Evolutionary conservation across 352 stramenopile species (phyloP).

Genomic region (Elongisporangium anandrum): DNA sequence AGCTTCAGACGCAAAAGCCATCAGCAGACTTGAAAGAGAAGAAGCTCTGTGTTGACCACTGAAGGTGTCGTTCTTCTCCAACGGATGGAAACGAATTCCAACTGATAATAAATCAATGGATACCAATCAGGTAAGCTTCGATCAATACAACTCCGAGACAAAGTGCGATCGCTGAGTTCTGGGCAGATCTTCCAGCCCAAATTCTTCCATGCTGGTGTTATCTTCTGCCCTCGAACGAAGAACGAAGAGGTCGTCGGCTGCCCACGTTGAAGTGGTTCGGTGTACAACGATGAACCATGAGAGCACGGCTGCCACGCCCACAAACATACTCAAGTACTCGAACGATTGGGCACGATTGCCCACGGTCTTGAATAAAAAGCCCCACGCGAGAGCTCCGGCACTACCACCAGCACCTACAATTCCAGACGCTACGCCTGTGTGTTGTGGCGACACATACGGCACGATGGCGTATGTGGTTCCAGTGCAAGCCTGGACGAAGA

Average conservation of each 20-base stretch:
- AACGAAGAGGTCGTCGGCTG: background rate
- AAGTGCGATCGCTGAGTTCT: background rate
- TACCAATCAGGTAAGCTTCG: too few species aligned
- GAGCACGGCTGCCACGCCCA: constrained; percentile 13
- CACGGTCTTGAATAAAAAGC: constrained; percentile 43
- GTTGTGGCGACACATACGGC: constrained; percentile 32
- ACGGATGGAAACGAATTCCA: too few species aligned
- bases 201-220: background rate
- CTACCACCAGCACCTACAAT: constrained; percentile 55
- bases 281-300: background rate
- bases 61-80: too few species aligned
- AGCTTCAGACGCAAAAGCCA: background rate
- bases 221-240: background rate
- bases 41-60: too few species aligned
- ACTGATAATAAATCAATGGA: too few species aligned
- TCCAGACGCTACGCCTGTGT: constrained; percentile 37
- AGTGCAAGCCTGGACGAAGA: constrained; percentile 69
- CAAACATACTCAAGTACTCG: constrained; percentile 36
- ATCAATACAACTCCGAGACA: background rate
- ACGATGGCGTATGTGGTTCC: constrained; percentile 59
- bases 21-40: too few species aligned
- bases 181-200: background rate
- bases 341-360: constrained; percentile 24
- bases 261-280: background rate
- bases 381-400: constrained; percentile 37